These are phyloP conservation scores for Boletus vinaceobasis DNA, from an alignment of 768 basidiomycete species.

Conservation along the genomic window DNA sequence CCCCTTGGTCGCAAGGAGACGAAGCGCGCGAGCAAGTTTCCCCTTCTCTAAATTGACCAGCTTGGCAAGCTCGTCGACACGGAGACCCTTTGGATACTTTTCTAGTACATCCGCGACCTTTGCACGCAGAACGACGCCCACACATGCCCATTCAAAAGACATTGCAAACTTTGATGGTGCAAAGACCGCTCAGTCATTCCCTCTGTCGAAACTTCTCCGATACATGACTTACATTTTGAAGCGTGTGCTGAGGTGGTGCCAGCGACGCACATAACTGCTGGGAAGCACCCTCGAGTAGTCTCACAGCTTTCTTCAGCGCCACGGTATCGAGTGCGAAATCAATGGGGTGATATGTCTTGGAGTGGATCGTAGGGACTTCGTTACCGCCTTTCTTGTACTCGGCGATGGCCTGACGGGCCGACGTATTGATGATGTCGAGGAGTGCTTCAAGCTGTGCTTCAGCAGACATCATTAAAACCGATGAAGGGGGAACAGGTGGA, in stretches of 20 bases:
- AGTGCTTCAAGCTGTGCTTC: constrained; percentile 30
- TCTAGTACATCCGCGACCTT: constrained; percentile 28
- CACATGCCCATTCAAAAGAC: constrained; percentile 27
- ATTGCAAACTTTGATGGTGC: constrained; percentile 9
- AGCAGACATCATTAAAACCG: constrained; percentile 13
- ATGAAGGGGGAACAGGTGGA: neutral
- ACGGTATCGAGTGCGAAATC: constrained; percentile 19
- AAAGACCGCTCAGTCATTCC: neutral
- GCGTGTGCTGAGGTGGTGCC: constrained; percentile 28
- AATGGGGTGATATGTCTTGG: constrained; percentile 20
- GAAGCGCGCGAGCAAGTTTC: constrained; percentile 31
- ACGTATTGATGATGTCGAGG: constrained; percentile 29
- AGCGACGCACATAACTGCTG: constrained; percentile 27
- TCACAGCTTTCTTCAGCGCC: constrained; percentile 24
- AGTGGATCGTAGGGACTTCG: constrained; percentile 25
- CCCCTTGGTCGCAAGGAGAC: constrained; percentile 29
- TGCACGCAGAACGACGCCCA: constrained; percentile 22
- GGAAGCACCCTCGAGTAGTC: constrained; percentile 26
- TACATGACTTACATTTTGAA: constrained; percentile 20
- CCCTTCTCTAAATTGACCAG: constrained; percentile 22
- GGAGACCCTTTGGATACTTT: constrained; percentile 27
- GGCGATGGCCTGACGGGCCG: constrained; percentile 25
- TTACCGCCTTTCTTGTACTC: constrained; percentile 24
- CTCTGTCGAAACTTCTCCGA: neutral
- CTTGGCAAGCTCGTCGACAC: constrained; percentile 24